Evolutionary conservation across 202 grass and related monocot genomes (phyloP).

Genomic region (Setaria viridis): DNA sequence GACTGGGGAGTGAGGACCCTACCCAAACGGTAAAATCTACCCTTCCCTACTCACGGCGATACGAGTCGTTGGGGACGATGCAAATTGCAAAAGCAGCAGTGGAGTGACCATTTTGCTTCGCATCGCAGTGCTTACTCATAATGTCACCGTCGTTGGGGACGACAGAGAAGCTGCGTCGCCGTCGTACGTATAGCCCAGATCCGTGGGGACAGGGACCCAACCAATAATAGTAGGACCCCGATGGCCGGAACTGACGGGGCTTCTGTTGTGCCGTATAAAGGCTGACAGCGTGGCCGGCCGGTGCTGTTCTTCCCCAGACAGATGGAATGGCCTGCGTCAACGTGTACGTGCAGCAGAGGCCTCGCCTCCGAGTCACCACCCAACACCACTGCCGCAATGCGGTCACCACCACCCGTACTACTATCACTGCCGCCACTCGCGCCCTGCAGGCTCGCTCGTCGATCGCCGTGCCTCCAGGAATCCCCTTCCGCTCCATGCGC

Average conservation of each 20-base stretch:
- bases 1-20: not conserved
- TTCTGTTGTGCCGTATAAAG: slow-evolving; percentile 19
- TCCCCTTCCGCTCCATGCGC: not conserved
- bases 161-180: not conserved
- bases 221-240: not conserved
- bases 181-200: not conserved
- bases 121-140: not conserved
- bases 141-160: slow-evolving; percentile 2
- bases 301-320: slow-evolving; percentile 8
- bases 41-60: not conserved
- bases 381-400: too few relatives aligned
- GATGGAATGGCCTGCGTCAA: not conserved
- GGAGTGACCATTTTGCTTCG: not conserved
- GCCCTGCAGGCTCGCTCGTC: not conserved
- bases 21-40: slow-evolving; percentile 13
- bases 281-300: slow-evolving; percentile 22
- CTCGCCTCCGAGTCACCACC: not conserved
- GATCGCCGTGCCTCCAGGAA: not conserved
- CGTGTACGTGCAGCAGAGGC: not conserved
- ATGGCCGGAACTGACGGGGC: not conserved
- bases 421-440: not conserved
- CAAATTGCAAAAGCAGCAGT: not conserved
- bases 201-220: slow-evolving; percentile 16
- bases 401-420: too few relatives aligned
- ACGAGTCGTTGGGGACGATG: not conserved